Percentiles rank a stretch among this genome's conserved stretches.
These are phyloP conservation scores for Oryza rufipogon DNA, from an alignment of 176 grass and related monocot species.

Conservation along the genomic window DNA sequence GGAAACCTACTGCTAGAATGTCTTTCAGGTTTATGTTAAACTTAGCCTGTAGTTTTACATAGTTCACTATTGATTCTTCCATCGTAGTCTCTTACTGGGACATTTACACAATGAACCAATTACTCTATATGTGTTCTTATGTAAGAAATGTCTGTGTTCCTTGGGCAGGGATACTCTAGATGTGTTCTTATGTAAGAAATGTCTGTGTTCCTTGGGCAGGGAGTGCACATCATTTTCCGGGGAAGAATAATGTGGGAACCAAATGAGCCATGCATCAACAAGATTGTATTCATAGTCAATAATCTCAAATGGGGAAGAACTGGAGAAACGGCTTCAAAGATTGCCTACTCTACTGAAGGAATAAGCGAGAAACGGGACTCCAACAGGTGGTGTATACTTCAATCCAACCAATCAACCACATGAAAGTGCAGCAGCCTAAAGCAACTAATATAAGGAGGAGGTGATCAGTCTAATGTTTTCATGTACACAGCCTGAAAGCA, in stretches of 20 bases:
- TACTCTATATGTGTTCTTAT: neutral
- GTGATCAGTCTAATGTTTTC: too few relatives aligned
- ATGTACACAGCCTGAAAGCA: too few relatives aligned
- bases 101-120: neutral
- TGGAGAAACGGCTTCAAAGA: conserved; percentile 94
- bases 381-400: too few relatives aligned
- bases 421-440: too few relatives aligned
- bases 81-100: neutral
- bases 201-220: conserved; percentile 41
- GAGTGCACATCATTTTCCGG: conserved; percentile 97
- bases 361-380: neutral
- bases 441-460: too few relatives aligned
- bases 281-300: conserved; percentile 97
- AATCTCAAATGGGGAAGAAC: conserved; percentile 72
- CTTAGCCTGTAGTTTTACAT: conserved; percentile 3
- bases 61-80: neutral
- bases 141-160: neutral
- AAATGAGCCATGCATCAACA: conserved; percentile 80
- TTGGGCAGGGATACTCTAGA: conserved; percentile 38
- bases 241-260: conserved; percentile 77
- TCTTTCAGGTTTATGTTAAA: conserved; percentile 74
- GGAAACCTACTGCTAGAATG: conserved; percentile 86
- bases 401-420: too few relatives aligned
- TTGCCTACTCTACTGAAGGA: conserved; percentile 56
- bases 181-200: neutral